Evolutionary conservation across 2,329 filamentous ascomycete genomes (phyloP).

Genomic region (Ploettnerulaceae sp.): DNA sequence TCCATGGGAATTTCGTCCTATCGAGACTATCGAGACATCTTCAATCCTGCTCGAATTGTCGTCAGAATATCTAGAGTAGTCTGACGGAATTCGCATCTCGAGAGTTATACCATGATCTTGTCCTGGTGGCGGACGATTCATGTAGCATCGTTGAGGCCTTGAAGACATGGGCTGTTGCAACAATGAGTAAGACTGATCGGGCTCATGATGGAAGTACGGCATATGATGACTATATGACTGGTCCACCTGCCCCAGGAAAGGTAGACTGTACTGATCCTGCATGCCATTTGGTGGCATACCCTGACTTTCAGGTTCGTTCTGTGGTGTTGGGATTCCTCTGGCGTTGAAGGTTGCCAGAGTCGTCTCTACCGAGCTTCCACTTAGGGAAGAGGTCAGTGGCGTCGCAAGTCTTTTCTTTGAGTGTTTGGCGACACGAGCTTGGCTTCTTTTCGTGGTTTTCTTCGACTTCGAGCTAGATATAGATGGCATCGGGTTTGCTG

Average conservation of each 20-base stretch:
- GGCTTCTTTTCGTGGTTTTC: background rate
- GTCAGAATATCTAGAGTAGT: background rate
- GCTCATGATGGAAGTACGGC: no score
- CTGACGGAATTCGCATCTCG: conserved; percentile 2
- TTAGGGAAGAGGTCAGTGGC: background rate
- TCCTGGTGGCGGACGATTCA: background rate
- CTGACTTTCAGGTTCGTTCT: background rate
- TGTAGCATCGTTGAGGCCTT: background rate
- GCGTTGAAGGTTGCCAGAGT: no score
- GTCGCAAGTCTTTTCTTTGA: background rate
- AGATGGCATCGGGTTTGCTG: background rate
- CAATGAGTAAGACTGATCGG: no score
- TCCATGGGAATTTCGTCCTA: background rate
- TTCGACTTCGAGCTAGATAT: background rate
- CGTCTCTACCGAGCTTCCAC: background rate
- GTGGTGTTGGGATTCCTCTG: no score
- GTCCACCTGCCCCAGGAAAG: no score
- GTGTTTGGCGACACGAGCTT: conserved; percentile 1
- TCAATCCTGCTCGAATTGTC: conserved; percentile 15
- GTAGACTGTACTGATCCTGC: background rate
- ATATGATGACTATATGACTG: no score
- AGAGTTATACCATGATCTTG: background rate
- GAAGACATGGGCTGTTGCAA: no score
- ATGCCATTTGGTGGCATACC: background rate
- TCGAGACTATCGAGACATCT: conserved; percentile 12